Evolutionary conservation across 768 basidiomycete genomes (phyloP), one percentile per base, ranked within the genome.

Genomic region (Chalciporus pseudorubinellus): DNA sequence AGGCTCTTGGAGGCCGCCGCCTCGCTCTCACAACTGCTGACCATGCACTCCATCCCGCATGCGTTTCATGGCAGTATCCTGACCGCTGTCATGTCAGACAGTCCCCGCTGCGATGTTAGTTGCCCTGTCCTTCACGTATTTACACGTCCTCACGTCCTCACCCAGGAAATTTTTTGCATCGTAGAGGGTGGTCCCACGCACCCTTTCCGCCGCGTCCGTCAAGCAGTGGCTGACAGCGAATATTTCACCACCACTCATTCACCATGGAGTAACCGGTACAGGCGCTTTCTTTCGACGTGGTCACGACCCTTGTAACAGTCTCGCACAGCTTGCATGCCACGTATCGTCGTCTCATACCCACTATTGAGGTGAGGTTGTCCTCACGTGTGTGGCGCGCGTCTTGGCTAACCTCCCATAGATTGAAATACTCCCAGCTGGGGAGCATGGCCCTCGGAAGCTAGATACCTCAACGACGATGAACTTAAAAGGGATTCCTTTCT

Each of bases 261-360:
- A 0, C 84, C 90, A n/a, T 92, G 90, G 90, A 89, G 84, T 50
- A 89, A 90, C 61, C 80, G 91, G 89, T 89, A 65, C 73, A 60
- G 40, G 26, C 51, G 22, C 43, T 33, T 51, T 24, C 28, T 38
- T 43, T 41, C 36, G 43, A 34, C 52, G 8, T 31, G 28, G 19
- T 26, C 41, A 48, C 18, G 11, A 4, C 29, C 24, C 44, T 39
- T 48, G 38, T 61, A 40, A 68, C 59, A 8, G 6, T 31, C 19
- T 58, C 38, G 16, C 50, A 55, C 45, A 92, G 89, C 50, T 70
- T 93, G 55, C 88, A 89, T 66, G 80, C 79, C 56, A 85, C 81
- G 39, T 93, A 90, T 64, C 82, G 83, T 63, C 80, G 83, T 52
- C 73, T 82, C 51, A 92, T 91, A 59, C 90, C 90, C 18, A 67